phyloP scores from a whole-genome alignment of 345 rosid genomes.

The Kandelia obovata region DNA sequence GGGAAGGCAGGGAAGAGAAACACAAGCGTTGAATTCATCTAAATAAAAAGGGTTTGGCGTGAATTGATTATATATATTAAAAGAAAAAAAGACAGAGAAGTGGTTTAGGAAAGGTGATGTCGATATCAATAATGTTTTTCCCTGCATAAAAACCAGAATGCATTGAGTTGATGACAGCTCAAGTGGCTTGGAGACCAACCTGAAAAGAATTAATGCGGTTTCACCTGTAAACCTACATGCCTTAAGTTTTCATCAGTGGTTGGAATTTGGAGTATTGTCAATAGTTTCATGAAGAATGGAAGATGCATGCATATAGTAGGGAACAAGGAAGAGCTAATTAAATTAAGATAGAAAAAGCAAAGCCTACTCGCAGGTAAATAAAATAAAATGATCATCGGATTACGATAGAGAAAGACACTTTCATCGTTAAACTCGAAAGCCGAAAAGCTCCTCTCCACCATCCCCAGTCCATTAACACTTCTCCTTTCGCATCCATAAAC shows the following conservation, averaged over 20 bases:
- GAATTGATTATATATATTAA: no score
- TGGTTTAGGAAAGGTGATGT: no score
- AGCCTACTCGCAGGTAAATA: slow-evolving; percentile 1
- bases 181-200: neutral
- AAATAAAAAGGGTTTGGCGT: no score
- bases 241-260: neutral
- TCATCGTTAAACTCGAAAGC: slow-evolving; percentile 53
- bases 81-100: no score
- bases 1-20: no score
- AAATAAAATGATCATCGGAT: slow-evolving; percentile 27
- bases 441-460: slow-evolving; percentile 31
- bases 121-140: no score
- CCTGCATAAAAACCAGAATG: no score
- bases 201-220: slow-evolving; percentile 1
- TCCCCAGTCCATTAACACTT: neutral
- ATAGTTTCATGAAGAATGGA: slow-evolving; percentile 1
- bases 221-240: neutral
- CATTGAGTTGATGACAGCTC: slow-evolving; percentile 30
- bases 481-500: slow-evolving; percentile 24
- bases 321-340: slow-evolving; percentile 5
- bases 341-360: slow-evolving; percentile 4
- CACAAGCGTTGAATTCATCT: no score
- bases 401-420: slow-evolving; percentile 57
- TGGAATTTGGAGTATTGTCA: neutral
- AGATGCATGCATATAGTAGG: slow-evolving; percentile 2